Conservation (phyloP, 495 filamentous ascomycete genomes). For the Amorphotheca resinae region DNA sequence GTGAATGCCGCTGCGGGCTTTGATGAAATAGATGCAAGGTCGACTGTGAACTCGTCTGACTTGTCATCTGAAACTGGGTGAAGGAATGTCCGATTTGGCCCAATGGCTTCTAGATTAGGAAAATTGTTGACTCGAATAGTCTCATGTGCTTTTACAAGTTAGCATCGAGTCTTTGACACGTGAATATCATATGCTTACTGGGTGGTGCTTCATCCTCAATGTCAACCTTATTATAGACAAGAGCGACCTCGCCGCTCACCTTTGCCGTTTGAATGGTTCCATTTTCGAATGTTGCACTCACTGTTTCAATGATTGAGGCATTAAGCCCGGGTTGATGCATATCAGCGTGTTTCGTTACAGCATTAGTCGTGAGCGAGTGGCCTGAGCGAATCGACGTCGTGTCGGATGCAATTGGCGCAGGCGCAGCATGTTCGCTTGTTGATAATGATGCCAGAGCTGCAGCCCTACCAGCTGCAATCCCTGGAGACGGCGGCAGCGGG, state of each 20-base stretch:
- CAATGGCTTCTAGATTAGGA: constrained; percentile 80
- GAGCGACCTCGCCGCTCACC: constrained; percentile 81
- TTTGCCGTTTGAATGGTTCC: constrained; percentile 57
- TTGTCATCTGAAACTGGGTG: constrained; percentile 49
- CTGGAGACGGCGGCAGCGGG: constrained; percentile 33
- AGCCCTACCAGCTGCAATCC: constrained; percentile 28
- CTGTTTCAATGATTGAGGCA: constrained; percentile 82
- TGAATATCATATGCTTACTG: constrained; percentile 14
- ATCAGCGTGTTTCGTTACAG: constrained; percentile 63
- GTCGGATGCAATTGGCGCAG: constrained; percentile 47
- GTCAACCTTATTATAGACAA: constrained; percentile 61
- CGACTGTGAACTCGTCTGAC: constrained; percentile 70
- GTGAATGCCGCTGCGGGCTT: constrained; percentile 81
- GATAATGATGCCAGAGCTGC: constrained; percentile 31
- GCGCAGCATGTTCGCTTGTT: constrained; percentile 38
- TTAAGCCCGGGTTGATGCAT: constrained; percentile 72
- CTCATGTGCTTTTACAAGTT: constrained; percentile 34
- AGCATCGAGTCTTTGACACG: background rate
- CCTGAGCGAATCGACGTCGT: constrained; percentile 86
- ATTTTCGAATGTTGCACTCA: constrained; percentile 71
- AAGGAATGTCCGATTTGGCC: constrained; percentile 85
- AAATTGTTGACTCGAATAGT: constrained; percentile 86
- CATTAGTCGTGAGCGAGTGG: constrained; percentile 53
- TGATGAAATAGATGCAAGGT: constrained; percentile 35
- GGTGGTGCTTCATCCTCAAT: constrained; percentile 26